phyloP scores from a whole-genome alignment of 176 grass and related monocot species.

The Paspalum vaginatum region DNA sequence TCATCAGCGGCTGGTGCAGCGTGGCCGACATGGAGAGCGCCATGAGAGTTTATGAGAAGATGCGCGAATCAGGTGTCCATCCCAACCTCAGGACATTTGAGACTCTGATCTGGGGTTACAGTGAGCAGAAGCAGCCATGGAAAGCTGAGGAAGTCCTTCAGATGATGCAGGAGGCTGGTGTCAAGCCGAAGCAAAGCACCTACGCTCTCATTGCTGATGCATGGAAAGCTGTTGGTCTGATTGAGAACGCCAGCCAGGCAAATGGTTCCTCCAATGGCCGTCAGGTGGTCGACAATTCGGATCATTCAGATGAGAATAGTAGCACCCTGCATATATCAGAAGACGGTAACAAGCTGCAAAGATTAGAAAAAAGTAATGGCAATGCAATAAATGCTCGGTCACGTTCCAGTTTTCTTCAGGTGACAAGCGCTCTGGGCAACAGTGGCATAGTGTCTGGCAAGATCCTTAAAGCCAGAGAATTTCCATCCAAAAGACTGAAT shows the following conservation, averaged over 20 bases:
- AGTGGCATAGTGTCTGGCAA: constrained; percentile 18
- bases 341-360: constrained; percentile 30
- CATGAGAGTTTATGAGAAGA: constrained; percentile 66
- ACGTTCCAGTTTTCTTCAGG: constrained; percentile 48
- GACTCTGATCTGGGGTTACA: constrained; percentile 97
- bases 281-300: not conserved
- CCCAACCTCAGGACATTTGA: constrained; percentile 93
- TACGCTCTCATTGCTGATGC: constrained; percentile 70
- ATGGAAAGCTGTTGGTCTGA: constrained; percentile 77
- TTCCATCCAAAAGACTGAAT: not conserved
- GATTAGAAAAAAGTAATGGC: constrained; percentile 28
- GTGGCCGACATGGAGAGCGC: constrained; percentile 77
- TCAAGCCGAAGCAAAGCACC: constrained; percentile 67
- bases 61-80: constrained; percentile 69
- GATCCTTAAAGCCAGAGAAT: not conserved
- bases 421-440: constrained; percentile 42
- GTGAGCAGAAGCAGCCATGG: constrained; percentile 79
- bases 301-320: constrained; percentile 8
- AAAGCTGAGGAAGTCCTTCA: constrained; percentile 84
- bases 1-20: constrained; percentile 91
- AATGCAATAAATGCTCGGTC: constrained; percentile 34
- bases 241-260: constrained; percentile 47
- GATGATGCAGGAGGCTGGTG: constrained; percentile 59
- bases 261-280: constrained; percentile 32
- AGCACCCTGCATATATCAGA: constrained; percentile 30